Conservation (phyloP, 345 rosid genomes). For the Gossypium longicalyx region DNA sequence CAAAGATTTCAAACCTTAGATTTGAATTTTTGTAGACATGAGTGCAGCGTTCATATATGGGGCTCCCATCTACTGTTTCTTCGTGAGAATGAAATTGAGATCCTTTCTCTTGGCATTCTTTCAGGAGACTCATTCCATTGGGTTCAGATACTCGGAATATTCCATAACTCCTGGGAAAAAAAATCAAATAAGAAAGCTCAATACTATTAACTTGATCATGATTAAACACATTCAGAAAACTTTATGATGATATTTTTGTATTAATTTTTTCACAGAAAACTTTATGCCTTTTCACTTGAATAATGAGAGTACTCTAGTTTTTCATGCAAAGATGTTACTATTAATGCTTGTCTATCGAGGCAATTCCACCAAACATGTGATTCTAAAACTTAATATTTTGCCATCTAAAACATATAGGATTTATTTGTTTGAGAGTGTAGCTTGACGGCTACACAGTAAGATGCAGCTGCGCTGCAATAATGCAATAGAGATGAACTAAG, state of each 20-base stretch:
- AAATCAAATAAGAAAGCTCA: conserved; percentile 5
- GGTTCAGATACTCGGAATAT: conserved; percentile 72
- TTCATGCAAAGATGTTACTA: neutral
- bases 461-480: neutral
- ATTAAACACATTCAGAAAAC: neutral
- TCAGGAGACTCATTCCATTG: conserved; percentile 66
- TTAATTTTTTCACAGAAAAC: neutral
- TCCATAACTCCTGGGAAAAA: conserved; percentile 49
- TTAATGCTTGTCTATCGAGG: neutral
- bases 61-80: conserved; percentile 71
- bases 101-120: conserved; percentile 55
- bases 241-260: neutral
- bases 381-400: neutral
- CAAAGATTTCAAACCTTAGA: conserved; percentile 86
- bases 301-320: neutral
- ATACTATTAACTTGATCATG: neutral
- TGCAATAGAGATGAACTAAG: neutral
- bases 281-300: neutral
- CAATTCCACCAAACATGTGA: neutral
- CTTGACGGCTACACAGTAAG: neutral
- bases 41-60: conserved; percentile 63
- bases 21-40: conserved; percentile 78
- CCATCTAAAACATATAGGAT: neutral
- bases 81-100: conserved; percentile 61
- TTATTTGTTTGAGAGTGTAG: neutral